Evolutionary conservation across 176 grass and related monocot genomes (phyloP), one percentile per base, ranked within the genome.

Genomic region (Bonia amplexicaulis): DNA sequence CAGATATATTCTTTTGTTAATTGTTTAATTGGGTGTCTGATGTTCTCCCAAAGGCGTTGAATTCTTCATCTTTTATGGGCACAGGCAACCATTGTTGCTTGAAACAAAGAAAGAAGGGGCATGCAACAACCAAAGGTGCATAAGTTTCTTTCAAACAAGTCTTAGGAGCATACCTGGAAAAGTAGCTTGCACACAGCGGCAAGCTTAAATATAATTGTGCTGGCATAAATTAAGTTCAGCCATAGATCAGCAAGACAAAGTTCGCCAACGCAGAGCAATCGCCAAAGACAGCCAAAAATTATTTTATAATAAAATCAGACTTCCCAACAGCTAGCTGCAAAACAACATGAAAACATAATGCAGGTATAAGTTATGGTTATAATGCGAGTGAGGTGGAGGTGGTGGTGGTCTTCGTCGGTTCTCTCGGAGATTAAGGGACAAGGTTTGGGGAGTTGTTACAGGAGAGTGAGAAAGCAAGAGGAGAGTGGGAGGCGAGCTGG

Each of bases 141-240:
- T 1, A 76, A 41, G 45, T 49, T 85, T 54, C 19, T 35, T 47
- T 27, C 52, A 45, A 27, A 77, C 20, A 53, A 29, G 59, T 39
- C 59, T 5, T 8, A 20, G 14, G 31, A 74, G 49, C 29, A 84
- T 90, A 90, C 84, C 89, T 87, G 60, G 47, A 74, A 79, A 22
- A 60, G 73, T 22, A 47, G 40, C 12, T 6, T n/a, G 57, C 59
- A 45, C 49, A 66, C 5, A 33, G 14, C 74, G n/a, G 31, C 65
- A 60, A 44, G 46, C 12, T 35, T 84, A 15, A n/a, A 26, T 4
- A 71, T 33, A 63, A 35, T 79, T 65, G 51, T 54, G 49, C 60
- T 48, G 46, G 26, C 74, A 67, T 17, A 75, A 84, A 72, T 31
- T 29, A 39, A 52, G 45, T 49, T 33, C 27, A 76, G 15, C 51